Percentiles rank a stretch among this genome's conserved stretches.
Evolutionary conservation across 2,329 filamentous ascomycete species (phyloP).

Genomic region (Colletotrichum echinochloae): DNA sequence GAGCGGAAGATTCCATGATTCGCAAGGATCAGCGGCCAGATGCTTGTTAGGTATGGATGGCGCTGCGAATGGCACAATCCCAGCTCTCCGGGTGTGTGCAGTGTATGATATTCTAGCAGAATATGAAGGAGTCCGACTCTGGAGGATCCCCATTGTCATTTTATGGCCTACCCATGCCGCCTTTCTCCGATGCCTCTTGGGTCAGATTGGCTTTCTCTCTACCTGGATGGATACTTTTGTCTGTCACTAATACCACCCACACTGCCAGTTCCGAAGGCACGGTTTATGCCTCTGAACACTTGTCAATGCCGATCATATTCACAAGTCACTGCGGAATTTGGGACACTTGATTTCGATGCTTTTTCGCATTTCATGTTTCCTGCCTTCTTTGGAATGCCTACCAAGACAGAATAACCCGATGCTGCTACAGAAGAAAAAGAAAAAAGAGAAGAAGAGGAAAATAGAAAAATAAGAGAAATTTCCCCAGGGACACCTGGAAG

Average conservation of each 20-base stretch:
- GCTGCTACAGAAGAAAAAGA: conserved; percentile 43
- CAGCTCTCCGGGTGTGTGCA: not conserved
- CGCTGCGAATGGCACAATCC: not conserved
- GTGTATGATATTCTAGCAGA: not conserved
- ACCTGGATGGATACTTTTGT: not conserved
- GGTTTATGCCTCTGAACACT: not conserved
- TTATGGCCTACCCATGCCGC: not conserved
- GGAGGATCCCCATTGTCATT: not conserved
- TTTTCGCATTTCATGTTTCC: conserved; percentile 48
- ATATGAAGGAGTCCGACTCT: not conserved
- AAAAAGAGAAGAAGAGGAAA: conserved; percentile 22
- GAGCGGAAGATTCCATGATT: conserved; percentile 11
- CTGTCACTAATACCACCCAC: not conserved
- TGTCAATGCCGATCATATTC: not conserved
- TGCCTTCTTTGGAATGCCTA: conserved; percentile 48
- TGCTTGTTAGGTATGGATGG: not conserved
- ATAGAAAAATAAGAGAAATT: conserved; percentile 42
- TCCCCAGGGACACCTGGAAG: conserved; percentile 40
- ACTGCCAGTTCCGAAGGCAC: not conserved
- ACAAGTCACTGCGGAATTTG: not conserved
- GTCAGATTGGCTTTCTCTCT: not conserved
- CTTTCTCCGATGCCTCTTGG: not conserved
- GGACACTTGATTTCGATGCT: conserved; percentile 40
- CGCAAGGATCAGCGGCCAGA: conserved; percentile 23
- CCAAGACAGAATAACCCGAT: conserved; percentile 44